Evolutionary conservation across 108 stramenopile genomes (phyloP).

Genomic region (Pseudonitzschia multiseries): DNA sequence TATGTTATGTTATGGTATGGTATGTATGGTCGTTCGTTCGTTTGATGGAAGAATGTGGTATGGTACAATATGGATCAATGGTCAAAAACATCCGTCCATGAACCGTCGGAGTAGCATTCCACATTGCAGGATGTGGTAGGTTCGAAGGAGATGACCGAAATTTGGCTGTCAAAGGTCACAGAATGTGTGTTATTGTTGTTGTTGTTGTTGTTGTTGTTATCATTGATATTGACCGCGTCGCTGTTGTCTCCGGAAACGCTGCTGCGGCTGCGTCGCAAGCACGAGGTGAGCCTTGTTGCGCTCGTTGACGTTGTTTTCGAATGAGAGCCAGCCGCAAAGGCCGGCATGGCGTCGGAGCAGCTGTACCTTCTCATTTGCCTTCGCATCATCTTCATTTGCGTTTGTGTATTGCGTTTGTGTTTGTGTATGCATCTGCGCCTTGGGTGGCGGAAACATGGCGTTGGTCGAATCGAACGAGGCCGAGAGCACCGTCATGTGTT

Average conservation of each 20-base stretch:
- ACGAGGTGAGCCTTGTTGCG: background rate
- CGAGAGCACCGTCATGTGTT: slow-evolving; percentile 10
- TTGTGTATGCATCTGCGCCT: no score
- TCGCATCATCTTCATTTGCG: no score
- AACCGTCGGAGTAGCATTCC: background rate
- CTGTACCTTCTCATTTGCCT: background rate
- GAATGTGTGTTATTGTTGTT: background rate
- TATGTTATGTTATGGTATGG: no score
- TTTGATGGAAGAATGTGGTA: no score
- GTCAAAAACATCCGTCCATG: slow-evolving; percentile 2
- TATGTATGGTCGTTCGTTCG: no score
- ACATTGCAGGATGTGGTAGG: background rate
- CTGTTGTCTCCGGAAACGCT: background rate
- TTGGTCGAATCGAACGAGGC: background rate
- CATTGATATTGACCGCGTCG: background rate
- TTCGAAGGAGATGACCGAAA: background rate
- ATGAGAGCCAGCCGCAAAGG: background rate
- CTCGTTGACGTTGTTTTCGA: background rate
- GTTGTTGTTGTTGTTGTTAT: background rate
- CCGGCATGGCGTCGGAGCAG: slow-evolving; percentile 2
- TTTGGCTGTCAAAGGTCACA: slow-evolving; percentile 11
- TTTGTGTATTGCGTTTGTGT: no score
- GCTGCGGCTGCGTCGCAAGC: background rate
- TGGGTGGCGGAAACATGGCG: background rate
- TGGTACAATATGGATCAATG: background rate